Conservation (phyloP, 2,329 filamentous ascomycete genomes). For the Aspergillus versicolor region DNA sequence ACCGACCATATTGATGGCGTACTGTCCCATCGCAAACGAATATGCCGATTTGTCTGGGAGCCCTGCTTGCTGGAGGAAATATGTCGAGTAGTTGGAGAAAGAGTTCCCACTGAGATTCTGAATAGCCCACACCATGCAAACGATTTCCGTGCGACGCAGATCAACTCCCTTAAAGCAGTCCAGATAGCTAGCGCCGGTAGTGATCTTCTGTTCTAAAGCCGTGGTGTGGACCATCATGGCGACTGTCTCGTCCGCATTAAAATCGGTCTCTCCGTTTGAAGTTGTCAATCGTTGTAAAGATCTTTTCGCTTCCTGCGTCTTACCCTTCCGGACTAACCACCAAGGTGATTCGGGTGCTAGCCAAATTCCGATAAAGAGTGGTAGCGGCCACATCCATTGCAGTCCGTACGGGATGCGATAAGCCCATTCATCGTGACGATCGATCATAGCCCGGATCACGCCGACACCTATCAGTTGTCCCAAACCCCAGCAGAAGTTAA, state of each 20-base stretch:
- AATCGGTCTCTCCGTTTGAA: constrained; percentile 59
- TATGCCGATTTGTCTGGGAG: constrained; percentile 52
- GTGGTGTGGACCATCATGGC: constrained; percentile 93
- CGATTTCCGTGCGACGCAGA: constrained; percentile 73
- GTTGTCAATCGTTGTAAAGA: constrained; percentile 47
- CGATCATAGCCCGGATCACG: constrained; percentile 50
- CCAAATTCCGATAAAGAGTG: constrained; percentile 48
- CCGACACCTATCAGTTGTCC: constrained; percentile 54
- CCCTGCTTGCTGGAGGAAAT: constrained; percentile 58
- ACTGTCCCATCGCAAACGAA: constrained; percentile 59
- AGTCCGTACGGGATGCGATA: constrained; percentile 54
- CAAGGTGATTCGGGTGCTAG: constrained; percentile 53
- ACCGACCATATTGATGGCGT: constrained; percentile 71
- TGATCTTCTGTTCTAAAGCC: constrained; percentile 73
- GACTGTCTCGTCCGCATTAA: constrained; percentile 79
- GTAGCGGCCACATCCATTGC: constrained; percentile 56
- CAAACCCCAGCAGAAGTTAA: constrained; percentile 49
- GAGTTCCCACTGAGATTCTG: constrained; percentile 65
- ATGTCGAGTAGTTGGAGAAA: constrained; percentile 64
- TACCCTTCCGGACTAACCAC: constrained; percentile 51
- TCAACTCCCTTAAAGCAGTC: constrained; percentile 84
- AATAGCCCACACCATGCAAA: constrained; percentile 64
- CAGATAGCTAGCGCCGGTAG: constrained; percentile 68
- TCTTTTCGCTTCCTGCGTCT: constrained; percentile 48
- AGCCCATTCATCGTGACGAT: constrained; percentile 49